These are phyloP conservation scores for Nothophytophthora sp. DNA, from an alignment of 352 stramenopile genomes.

Conservation along the genomic window DNA sequence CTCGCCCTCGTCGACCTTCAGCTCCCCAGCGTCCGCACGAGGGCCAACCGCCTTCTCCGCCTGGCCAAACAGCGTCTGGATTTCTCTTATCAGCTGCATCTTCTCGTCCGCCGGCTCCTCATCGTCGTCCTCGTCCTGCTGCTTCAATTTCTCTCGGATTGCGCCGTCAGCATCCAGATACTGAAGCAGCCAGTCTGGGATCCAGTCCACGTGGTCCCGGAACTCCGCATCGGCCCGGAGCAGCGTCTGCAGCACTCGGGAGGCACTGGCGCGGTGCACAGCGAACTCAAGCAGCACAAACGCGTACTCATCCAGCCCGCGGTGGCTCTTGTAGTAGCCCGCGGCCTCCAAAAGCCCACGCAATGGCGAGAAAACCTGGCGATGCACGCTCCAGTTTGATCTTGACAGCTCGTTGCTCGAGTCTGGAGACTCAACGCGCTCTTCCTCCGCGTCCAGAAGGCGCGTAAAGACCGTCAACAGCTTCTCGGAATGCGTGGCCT, in stretches of 20 bases:
- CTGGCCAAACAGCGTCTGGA: slow-evolving; percentile 15
- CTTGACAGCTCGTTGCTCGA: neutral
- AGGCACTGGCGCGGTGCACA: slow-evolving; percentile 27
- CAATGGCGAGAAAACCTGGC: slow-evolving; percentile 57
- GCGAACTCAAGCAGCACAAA: slow-evolving; percentile 60
- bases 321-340: slow-evolving; percentile 63
- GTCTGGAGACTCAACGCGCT: neutral
- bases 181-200: slow-evolving; percentile 43
- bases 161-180: slow-evolving; percentile 43
- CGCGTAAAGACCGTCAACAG: slow-evolving; percentile 41
- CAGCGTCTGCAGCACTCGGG: slow-evolving; percentile 34
- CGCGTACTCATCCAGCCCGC: slow-evolving; percentile 41
- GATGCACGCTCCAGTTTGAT: slow-evolving; percentile 26
- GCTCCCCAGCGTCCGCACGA: too few species aligned
- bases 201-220: slow-evolving; percentile 38
- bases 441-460: slow-evolving; percentile 37
- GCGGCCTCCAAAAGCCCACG: slow-evolving; percentile 60
- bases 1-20: neutral
- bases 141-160: slow-evolving; percentile 17
- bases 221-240: slow-evolving; percentile 39
- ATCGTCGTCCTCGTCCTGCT: neutral
- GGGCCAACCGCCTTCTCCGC: slow-evolving; percentile 27
- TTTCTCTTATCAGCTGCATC: neutral
- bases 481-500: slow-evolving; percentile 43
- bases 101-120: neutral